A percentile compares a stretch with the other conserved stretches of the same genome.
phyloP scores from a whole-genome alignment of 768 basidiomycete genomes.

The Harrya chromipes region DNA sequence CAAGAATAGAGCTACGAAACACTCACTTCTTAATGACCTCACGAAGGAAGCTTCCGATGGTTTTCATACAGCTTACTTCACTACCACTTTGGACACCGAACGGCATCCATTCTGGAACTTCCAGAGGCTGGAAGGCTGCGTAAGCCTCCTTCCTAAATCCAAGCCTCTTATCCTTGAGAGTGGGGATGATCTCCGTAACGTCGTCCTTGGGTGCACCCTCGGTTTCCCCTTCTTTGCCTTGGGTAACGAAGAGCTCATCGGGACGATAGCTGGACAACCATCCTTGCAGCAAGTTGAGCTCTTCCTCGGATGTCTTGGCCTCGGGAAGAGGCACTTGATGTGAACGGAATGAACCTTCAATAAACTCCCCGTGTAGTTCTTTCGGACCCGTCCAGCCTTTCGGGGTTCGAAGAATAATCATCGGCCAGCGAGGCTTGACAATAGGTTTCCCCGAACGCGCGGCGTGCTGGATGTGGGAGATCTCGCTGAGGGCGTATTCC shows the following conservation, averaged over 20 bases:
- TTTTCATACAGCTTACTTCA: slow-evolving; percentile 77
- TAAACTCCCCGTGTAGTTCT: slow-evolving; percentile 58
- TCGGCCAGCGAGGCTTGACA: slow-evolving; percentile 88
- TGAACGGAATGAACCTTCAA: slow-evolving; percentile 80
- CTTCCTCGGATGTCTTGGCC: slow-evolving; percentile 59
- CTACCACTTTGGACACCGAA: slow-evolving; percentile 50
- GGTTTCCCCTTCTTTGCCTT: slow-evolving; percentile 5
- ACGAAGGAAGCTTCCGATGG: slow-evolving; percentile 53
- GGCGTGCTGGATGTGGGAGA: slow-evolving; percentile 72
- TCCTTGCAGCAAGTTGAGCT: slow-evolving; percentile 58
- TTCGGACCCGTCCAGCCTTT: slow-evolving; percentile 79
- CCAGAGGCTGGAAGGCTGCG: slow-evolving; percentile 56
- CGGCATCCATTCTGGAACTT: slow-evolving; percentile 62
- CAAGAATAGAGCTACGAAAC: not conserved
- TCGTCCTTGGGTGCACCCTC: slow-evolving; percentile 51
- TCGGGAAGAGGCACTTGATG: slow-evolving; percentile 87
- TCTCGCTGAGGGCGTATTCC: slow-evolving; percentile 76
- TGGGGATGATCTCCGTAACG: slow-evolving; percentile 61
- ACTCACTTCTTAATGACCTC: slow-evolving; percentile 54
- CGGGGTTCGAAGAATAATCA: slow-evolving; percentile 81
- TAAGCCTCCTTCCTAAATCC: slow-evolving; percentile 72
- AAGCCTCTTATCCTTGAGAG: slow-evolving; percentile 53
- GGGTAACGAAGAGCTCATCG: slow-evolving; percentile 56
- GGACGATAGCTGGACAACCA: slow-evolving; percentile 79
- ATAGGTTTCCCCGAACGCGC: slow-evolving; percentile 76